A percentile compares a stretch with the other conserved stretches of the same genome.
phyloP scores from a whole-genome alignment of 371 early-diverging fungal genomes.

The Circinella minor region DNA sequence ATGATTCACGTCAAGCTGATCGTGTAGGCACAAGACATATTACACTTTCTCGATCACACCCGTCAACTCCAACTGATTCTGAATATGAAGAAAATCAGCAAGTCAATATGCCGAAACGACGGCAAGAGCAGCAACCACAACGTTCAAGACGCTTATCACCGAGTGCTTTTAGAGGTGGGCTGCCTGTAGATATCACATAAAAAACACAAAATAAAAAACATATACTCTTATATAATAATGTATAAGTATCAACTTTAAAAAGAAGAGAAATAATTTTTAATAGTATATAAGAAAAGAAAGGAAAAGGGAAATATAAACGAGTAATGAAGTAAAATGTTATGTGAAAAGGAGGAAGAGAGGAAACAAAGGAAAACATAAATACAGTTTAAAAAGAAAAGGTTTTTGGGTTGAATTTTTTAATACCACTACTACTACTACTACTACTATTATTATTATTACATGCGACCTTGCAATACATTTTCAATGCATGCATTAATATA shows the following conservation, averaged over 20 bases:
- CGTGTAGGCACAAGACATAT: slow-evolving; percentile 60
- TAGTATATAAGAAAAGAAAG: neutral
- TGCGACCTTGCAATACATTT: slow-evolving; percentile 42
- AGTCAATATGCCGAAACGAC: neutral
- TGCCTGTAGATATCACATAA: slow-evolving; percentile 11
- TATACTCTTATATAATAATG: too few relatives aligned
- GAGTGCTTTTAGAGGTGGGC: slow-evolving; percentile 3
- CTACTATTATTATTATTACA: slow-evolving; percentile 20
- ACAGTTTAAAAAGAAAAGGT: neutral
- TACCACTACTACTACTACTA: neutral
- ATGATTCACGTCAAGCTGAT: slow-evolving; percentile 73
- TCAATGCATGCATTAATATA: slow-evolving; percentile 56
- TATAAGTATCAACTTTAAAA: too few relatives aligned
- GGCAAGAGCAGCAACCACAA: neutral
- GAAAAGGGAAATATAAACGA: neutral
- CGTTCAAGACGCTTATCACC: slow-evolving; percentile 7
- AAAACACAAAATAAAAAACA: neutral
- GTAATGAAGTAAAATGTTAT: neutral
- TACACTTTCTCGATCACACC: slow-evolving; percentile 2
- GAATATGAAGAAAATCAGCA: neutral
- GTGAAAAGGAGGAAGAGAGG: slow-evolving; percentile 3
- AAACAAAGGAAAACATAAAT: slow-evolving; percentile 3
- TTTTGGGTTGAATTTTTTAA: too few relatives aligned
- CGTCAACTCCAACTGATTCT: neutral
- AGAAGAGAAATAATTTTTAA: neutral